Percentiles rank a stretch among this genome's conserved stretches.
These are phyloP conservation scores for Peziza echinospora DNA, from an alignment of 495 filamentous ascomycete species.

Conservation along the genomic window DNA sequence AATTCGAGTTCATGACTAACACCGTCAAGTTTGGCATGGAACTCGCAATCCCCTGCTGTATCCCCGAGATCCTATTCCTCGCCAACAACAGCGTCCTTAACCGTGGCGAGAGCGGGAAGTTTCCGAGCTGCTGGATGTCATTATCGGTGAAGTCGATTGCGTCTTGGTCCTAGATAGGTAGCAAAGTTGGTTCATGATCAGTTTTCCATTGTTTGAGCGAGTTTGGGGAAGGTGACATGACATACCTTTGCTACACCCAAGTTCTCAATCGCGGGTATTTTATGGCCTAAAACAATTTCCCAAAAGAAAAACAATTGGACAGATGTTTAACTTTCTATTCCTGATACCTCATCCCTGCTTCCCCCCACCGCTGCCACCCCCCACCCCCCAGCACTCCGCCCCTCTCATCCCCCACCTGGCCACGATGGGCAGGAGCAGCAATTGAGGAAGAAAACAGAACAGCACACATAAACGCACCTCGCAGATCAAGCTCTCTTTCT, in stretches of 20 bases:
- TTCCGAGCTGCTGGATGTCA: slow-evolving; percentile 67
- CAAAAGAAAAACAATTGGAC: no score
- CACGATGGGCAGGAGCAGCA: no score
- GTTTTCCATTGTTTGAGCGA: neutral
- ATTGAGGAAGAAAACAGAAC: no score
- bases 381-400: no score
- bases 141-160: slow-evolving; percentile 97
- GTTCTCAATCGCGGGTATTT: slow-evolving; percentile 96
- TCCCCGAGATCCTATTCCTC: slow-evolving; percentile 61
- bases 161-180: slow-evolving; percentile 43
- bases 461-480: slow-evolving; percentile 98
- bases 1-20: slow-evolving; percentile 58
- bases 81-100: slow-evolving; percentile 70
- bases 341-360: no score
- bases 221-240: slow-evolving; percentile 10
- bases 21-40: slow-evolving; percentile 58
- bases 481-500: slow-evolving; percentile 94
- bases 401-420: no score
- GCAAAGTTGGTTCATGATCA: neutral
- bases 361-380: no score
- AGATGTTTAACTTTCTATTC: no score
- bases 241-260: slow-evolving; percentile 79
- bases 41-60: slow-evolving; percentile 50
- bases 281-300: slow-evolving; percentile 94
- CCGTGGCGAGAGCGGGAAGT: slow-evolving; percentile 85